Percentiles rank a stretch among this genome's conserved stretches.
Conservation (phyloP, 2,329 filamentous ascomycete genomes). For the Phoma sp. region DNA sequence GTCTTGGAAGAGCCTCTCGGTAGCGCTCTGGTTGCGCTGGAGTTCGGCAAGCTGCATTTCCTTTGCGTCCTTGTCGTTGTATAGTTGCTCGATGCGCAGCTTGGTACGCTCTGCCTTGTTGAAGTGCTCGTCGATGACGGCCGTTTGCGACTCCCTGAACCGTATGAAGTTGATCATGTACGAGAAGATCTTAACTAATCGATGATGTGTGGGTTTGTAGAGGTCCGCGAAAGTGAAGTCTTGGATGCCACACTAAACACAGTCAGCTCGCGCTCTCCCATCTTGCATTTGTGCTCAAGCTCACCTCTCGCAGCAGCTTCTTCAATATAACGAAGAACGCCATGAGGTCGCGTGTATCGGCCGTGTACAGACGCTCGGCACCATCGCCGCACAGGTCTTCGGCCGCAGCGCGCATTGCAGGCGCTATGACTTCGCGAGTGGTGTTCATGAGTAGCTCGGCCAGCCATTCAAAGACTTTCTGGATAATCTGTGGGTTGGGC, state of each 20-base stretch:
- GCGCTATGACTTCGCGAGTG: conserved; percentile 90
- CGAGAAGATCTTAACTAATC: conserved; percentile 92
- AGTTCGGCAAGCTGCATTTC: conserved; percentile 81
- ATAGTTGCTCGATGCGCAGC: conserved; percentile 82
- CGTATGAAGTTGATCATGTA: conserved; percentile 99
- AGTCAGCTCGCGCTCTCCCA: conserved; percentile 12
- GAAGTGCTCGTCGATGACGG: conserved; percentile 89
- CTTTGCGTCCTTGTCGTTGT: conserved; percentile 85
- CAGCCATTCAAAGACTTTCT: conserved; percentile 98
- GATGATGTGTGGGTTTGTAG: conserved; percentile 86
- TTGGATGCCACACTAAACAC: conserved; percentile 76
- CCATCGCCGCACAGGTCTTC: conserved; percentile 86
- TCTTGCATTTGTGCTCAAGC: not conserved
- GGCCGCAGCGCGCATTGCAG: conserved; percentile 90
- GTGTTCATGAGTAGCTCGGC: conserved; percentile 92
- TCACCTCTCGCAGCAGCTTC: conserved; percentile 72
- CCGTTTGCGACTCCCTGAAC: conserved; percentile 91
- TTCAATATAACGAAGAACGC: conserved; percentile 89
- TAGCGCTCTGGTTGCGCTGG: conserved; percentile 76
- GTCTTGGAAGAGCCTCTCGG: conserved; percentile 81
- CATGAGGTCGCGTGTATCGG: conserved; percentile 92
- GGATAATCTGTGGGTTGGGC: conserved; percentile 90
- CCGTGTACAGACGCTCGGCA: conserved; percentile 76
- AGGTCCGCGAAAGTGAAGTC: conserved; percentile 95
- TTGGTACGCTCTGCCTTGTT: conserved; percentile 89